phyloP scores from a whole-genome alignment of 495 filamentous ascomycete species.

The Podospora comata region DNA sequence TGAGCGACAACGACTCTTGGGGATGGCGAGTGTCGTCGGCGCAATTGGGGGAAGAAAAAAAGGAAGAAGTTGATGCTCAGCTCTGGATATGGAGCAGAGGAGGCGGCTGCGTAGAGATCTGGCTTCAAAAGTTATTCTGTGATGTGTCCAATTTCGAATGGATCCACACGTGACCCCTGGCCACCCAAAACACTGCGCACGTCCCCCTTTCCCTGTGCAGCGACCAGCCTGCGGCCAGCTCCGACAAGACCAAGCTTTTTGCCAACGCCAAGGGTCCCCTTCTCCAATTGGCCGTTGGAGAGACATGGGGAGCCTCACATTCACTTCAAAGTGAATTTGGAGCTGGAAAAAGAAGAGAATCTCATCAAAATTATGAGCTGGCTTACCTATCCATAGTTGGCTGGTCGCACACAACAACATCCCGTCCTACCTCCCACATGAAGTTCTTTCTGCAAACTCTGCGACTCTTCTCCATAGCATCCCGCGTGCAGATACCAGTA shows the following conservation, averaged over 20 bases:
- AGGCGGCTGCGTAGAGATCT: slow-evolving; percentile 43
- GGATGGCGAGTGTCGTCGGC: slow-evolving; percentile 37
- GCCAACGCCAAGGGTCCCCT: too few species aligned
- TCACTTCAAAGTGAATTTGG: background rate
- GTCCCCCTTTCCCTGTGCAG: background rate
- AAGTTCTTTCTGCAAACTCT: background rate
- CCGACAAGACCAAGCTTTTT: too few species aligned
- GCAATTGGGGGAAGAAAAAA: slow-evolving; percentile 37
- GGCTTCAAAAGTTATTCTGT: slow-evolving; percentile 48
- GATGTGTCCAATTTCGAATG: slow-evolving; percentile 54
- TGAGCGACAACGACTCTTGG: slow-evolving; percentile 41
- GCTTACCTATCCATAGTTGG: background rate
- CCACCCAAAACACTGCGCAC: background rate
- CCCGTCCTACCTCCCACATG: background rate
- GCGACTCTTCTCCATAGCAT: slow-evolving; percentile 3
- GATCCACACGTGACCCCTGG: slow-evolving; percentile 36
- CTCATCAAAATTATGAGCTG: background rate
- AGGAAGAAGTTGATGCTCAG: slow-evolving; percentile 36
- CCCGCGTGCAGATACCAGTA: background rate
- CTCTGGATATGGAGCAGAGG: slow-evolving; percentile 11
- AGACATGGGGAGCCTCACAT: background rate
- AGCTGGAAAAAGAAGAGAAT: background rate
- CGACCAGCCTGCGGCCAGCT: background rate
- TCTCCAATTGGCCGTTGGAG: background rate
- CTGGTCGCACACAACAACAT: background rate